Conservation (phyloP, 176 grass and related monocot genomes). For the Paspalum notatum region DNA sequence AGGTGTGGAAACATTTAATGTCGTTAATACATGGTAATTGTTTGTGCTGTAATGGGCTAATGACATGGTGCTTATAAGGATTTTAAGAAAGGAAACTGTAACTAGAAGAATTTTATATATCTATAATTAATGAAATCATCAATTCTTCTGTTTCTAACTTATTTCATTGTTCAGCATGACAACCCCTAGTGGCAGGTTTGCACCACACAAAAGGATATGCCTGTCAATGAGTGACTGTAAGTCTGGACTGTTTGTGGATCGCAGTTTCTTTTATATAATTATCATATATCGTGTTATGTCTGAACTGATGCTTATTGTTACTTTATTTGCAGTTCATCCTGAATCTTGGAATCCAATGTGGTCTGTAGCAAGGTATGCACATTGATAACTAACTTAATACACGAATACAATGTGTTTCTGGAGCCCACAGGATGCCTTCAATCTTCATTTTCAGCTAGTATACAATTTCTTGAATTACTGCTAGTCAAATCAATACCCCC, state of each 20-base stretch:
- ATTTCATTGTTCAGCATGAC: constrained; percentile 76
- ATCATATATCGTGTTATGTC: background rate
- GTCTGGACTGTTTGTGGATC: constrained; percentile 5
- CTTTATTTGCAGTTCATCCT: constrained; percentile 79
- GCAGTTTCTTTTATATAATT: background rate
- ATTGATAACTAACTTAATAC: constrained; percentile 25
- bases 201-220: constrained; percentile 88
- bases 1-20: constrained; percentile 51
- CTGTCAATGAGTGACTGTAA: constrained; percentile 99
- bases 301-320: constrained; percentile 24
- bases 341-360: constrained; percentile 99
- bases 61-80: background rate
- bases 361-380: constrained; percentile 89
- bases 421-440: background rate
- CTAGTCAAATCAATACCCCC: background rate
- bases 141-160: constrained; percentile 36
- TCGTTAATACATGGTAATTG: background rate
- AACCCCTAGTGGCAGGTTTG: constrained; percentile 94
- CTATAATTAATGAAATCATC: background rate
- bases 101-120: background rate
- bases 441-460: constrained; percentile 19
- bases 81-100: background rate
- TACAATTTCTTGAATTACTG: background rate
- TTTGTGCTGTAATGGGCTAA: background rate
- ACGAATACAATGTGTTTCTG: constrained; percentile 11